phyloP scores from a whole-genome alignment of 192 early-diverging fungal genomes.

The Gaertneriomyces sp. region DNA sequence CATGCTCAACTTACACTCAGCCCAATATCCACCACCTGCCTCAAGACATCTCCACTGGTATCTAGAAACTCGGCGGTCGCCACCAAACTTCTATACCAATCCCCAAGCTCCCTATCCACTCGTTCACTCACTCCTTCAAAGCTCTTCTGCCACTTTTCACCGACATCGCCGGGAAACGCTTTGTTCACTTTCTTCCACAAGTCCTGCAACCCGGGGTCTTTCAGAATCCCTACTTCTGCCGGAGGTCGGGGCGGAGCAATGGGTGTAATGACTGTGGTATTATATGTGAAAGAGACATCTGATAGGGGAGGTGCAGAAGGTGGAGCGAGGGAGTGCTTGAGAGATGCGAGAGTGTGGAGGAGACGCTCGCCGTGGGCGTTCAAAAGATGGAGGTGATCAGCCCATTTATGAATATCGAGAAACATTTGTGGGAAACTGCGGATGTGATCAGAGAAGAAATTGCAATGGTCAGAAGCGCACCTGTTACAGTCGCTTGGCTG shows the following conservation, averaged over 20 bases:
- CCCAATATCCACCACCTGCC: background rate
- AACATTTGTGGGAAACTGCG: no score
- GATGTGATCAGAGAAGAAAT: no score
- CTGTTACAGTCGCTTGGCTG: no score
- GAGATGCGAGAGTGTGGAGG: conserved; percentile 27
- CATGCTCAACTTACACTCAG: background rate
- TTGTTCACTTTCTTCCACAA: conserved; percentile 32
- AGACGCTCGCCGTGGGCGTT: conserved; percentile 19
- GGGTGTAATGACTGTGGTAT: conserved; percentile 21
- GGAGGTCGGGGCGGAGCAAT: conserved; percentile 29
- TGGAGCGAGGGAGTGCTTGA: conserved; percentile 20
- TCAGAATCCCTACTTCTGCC: conserved; percentile 16
- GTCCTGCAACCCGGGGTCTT: conserved; percentile 16
- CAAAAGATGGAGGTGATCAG: conserved; percentile 33
- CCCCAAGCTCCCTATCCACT: conserved; percentile 8
- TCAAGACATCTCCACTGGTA: conserved; percentile 14
- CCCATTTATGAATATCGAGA: conserved; percentile 31
- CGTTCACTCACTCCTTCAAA: background rate
- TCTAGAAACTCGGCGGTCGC: conserved; percentile 22
- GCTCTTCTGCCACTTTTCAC: background rate
- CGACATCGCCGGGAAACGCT: conserved; percentile 30
- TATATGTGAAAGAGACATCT: conserved; percentile 27
- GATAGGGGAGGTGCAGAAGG: conserved; percentile 4
- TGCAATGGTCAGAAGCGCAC: no score
- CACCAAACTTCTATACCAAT: conserved; percentile 20